phyloP scores from a whole-genome alignment of 495 filamentous ascomycete species.

The Sphaerosporella brunnea region DNA sequence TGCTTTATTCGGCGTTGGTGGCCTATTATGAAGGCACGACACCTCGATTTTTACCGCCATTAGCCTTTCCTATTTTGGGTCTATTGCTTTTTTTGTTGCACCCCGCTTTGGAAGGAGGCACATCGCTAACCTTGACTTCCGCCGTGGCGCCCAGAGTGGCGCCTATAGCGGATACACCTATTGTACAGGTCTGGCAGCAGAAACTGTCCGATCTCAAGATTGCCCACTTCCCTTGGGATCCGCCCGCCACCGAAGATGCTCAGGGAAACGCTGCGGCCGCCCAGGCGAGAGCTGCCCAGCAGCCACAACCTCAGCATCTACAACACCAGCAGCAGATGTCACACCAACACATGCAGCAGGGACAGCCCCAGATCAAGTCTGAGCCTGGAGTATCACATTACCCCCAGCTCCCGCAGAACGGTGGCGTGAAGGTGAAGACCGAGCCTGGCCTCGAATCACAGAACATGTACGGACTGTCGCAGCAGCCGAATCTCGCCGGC shows the following conservation, averaged over 20 bases:
- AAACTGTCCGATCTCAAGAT: conserved; percentile 67
- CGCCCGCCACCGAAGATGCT: conserved; percentile 40
- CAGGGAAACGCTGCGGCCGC: conserved; percentile 10
- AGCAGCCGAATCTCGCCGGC: conserved; percentile 7
- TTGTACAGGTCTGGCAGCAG: conserved; percentile 67
- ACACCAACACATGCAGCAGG: conserved; percentile 16
- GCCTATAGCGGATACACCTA: neutral
- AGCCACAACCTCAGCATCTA: conserved; percentile 17
- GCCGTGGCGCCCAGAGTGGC: neutral
- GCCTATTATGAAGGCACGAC: neutral
- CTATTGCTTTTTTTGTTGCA: conserved; percentile 1
- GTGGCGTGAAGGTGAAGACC: conserved; percentile 47
- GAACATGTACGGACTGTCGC: conserved; percentile 17
- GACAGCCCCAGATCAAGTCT: conserved; percentile 22
- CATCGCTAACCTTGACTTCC: conserved; percentile 1
- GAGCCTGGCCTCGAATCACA: conserved; percentile 47
- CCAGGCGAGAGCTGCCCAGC: neutral
- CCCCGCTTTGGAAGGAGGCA: neutral
- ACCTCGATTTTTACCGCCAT: conserved; percentile 13
- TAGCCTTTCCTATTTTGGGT: conserved; percentile 7
- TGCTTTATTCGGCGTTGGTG: conserved; percentile 21
- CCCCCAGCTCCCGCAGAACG: conserved; percentile 27
- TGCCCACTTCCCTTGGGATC: conserved; percentile 92
- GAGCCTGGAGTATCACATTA: conserved; percentile 21
- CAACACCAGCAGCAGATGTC: conserved; percentile 20